These are phyloP conservation scores for Crotalaria pallida DNA, from an alignment of 306 rosid species.

Conservation along the genomic window DNA sequence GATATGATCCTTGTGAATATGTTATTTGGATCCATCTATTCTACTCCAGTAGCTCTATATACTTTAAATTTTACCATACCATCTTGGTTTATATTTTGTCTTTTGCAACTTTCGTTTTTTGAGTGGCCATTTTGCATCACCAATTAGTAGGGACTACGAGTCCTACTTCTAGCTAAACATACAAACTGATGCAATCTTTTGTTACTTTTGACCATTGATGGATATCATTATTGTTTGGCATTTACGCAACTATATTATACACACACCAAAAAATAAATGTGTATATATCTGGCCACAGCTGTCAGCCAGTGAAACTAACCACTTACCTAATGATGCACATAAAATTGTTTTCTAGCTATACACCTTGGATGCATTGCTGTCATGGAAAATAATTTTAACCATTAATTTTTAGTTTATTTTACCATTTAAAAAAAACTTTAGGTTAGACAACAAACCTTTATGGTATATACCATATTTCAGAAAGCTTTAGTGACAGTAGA, in stretches of 20 bases:
- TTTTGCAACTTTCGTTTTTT: background rate
- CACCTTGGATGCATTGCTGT: background rate
- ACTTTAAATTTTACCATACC: too few species aligned
- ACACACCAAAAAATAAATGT: too few species aligned
- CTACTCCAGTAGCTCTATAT: too few species aligned
- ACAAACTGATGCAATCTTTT: background rate
- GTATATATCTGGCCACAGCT: too few species aligned
- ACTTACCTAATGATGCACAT: background rate
- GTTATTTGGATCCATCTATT: background rate
- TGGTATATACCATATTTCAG: background rate
- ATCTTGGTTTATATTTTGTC: background rate
- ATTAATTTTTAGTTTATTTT: background rate
- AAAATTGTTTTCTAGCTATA: background rate
- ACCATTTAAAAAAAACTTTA: background rate
- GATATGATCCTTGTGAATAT: conserved; percentile 18
- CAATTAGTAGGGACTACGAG: background rate
- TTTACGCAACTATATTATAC: too few species aligned
- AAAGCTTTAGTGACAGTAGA: background rate
- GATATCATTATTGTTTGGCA: background rate
- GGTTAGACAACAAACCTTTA: background rate
- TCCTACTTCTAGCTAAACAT: background rate
- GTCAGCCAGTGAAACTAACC: background rate
- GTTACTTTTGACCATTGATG: background rate
- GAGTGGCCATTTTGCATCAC: background rate
- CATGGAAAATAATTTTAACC: background rate